phyloP scores from a whole-genome alignment of 768 basidiomycete genomes.

The Cubamyces lactineus region DNA sequence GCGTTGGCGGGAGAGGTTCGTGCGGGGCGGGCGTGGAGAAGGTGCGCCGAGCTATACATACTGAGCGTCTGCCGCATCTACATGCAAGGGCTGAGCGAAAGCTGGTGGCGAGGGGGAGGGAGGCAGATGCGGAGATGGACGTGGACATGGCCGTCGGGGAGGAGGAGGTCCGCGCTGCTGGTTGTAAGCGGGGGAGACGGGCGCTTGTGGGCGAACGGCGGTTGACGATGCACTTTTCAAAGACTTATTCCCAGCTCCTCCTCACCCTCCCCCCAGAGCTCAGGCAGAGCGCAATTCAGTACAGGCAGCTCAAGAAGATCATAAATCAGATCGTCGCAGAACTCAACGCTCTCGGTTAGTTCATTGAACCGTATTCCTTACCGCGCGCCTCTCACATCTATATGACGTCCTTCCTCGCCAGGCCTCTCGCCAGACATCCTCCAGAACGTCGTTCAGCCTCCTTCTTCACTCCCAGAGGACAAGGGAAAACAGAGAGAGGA shows the following conservation, averaged over 20 bases:
- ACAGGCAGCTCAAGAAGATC: slow-evolving; percentile 90
- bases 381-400: not conserved
- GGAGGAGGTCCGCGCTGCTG: not conserved
- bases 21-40: not conserved
- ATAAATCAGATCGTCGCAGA: slow-evolving; percentile 84
- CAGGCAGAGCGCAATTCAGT: slow-evolving; percentile 79
- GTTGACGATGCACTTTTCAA: slow-evolving; percentile 69
- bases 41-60: not conserved
- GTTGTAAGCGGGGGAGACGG: not conserved
- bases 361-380: not conserved
- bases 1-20: not conserved
- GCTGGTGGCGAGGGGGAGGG: slow-evolving; percentile 2
- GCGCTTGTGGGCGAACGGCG: not conserved
- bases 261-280: slow-evolving; percentile 75
- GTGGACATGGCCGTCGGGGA: not conserved
- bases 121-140: not conserved
- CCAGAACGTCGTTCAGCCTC: slow-evolving; percentile 29
- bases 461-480: not conserved
- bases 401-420: slow-evolving; percentile 3
- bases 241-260: slow-evolving; percentile 66
- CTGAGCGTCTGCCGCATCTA: not conserved
- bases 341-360: slow-evolving; percentile 61
- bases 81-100: not conserved
- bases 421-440: slow-evolving; percentile 40
- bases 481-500: slow-evolving; percentile 33